A percentile compares a stretch with the other conserved stretches of the same genome.
Conservation (phyloP, 371 early-diverging fungal genomes). For the Parasitella parasitica region DNA sequence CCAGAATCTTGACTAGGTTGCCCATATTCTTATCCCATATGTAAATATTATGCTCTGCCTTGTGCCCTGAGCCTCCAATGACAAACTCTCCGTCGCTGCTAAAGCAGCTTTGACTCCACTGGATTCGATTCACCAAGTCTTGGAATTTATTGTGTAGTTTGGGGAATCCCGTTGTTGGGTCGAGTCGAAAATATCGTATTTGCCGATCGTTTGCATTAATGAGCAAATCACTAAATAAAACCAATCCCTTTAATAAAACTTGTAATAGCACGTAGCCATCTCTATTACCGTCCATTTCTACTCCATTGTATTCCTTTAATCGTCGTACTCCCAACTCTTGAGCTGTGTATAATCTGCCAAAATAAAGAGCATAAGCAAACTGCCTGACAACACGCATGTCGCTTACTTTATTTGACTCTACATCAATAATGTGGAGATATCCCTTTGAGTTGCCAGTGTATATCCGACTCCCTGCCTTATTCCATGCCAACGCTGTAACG, state of each 20-base stretch:
- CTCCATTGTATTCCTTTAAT: constrained; percentile 69
- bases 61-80: constrained; percentile 78
- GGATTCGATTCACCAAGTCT: constrained; percentile 84
- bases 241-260: too few relatives aligned
- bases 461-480: constrained; percentile 63
- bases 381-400: neutral
- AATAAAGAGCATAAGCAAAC: neutral
- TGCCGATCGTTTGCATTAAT: constrained; percentile 75
- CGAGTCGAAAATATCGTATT: constrained; percentile 63
- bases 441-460: constrained; percentile 76
- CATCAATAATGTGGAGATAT: constrained; percentile 58
- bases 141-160: constrained; percentile 73
- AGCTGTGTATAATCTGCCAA: constrained; percentile 34
- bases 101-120: constrained; percentile 85
- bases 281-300: constrained; percentile 46
- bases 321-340: constrained; percentile 49
- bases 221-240: constrained; percentile 56
- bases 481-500: constrained; percentile 42
- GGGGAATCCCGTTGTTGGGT: constrained; percentile 46
- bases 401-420: constrained; percentile 52
- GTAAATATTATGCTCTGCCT: constrained; percentile 87
- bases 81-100: constrained; percentile 87
- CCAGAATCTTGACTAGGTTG: constrained; percentile 84
- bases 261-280: too few relatives aligned
- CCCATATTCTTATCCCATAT: constrained; percentile 88